These are phyloP conservation scores for Colletotrichum higginsianum DNA, from an alignment of 2,329 filamentous ascomycete species.

Conservation along the genomic window DNA sequence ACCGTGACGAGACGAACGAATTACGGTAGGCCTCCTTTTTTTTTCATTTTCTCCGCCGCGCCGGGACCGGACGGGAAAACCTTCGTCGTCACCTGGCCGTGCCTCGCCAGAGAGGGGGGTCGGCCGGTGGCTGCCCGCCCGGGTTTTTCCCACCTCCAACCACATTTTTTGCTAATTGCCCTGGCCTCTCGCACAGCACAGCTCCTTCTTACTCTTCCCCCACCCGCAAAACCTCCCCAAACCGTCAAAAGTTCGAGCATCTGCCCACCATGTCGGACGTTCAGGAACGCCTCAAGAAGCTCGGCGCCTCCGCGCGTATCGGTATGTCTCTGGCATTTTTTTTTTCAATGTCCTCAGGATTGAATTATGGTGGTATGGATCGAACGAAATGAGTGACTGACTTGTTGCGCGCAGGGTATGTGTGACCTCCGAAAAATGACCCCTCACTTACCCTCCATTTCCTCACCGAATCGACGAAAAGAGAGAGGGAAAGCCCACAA, in stretches of 20 bases:
- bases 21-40: constrained; percentile 15
- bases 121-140: constrained; percentile 25
- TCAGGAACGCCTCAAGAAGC: constrained; percentile 74
- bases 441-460: constrained; percentile 27
- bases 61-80: constrained; percentile 11
- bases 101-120: constrained; percentile 24
- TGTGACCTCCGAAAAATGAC: constrained; percentile 43
- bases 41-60: background rate
- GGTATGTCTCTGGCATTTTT: constrained; percentile 67
- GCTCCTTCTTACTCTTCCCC: constrained; percentile 46
- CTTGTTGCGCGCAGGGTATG: constrained; percentile 55
- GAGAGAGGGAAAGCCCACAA: constrained; percentile 4
- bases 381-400: constrained; percentile 27
- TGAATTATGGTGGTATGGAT: constrained; percentile 11
- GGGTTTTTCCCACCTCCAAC: constrained; percentile 37
- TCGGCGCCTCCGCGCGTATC: constrained; percentile 71
- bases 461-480: constrained; percentile 20
- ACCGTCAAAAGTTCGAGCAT: constrained; percentile 32
- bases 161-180: constrained; percentile 42
- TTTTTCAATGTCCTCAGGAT: background rate
- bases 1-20: constrained; percentile 35
- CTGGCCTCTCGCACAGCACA: constrained; percentile 39
- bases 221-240: constrained; percentile 44
- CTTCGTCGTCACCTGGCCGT: background rate
- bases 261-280: constrained; percentile 66